Evolutionary conservation across 495 filamentous ascomycete genomes (phyloP).

Genomic region (Penicillium cinerascens): DNA sequence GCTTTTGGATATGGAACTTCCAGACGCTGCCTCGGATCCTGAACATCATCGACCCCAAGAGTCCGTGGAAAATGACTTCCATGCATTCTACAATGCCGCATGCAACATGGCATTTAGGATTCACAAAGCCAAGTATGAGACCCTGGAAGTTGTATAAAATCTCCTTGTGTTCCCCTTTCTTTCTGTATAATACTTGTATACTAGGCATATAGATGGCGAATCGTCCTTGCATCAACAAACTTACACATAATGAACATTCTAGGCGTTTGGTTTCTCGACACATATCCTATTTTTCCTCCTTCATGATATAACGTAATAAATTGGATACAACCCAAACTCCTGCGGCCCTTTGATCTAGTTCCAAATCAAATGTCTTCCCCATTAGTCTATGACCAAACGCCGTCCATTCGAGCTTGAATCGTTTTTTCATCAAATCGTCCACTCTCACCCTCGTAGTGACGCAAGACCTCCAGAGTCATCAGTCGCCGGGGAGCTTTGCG

Average conservation of each 20-base stretch:
- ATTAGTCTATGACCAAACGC: slow-evolving; percentile 17
- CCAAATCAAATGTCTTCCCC: not conserved
- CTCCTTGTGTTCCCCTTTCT: not conserved
- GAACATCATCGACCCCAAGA: slow-evolving; percentile 2
- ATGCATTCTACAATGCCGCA: slow-evolving; percentile 36
- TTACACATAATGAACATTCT: not conserved
- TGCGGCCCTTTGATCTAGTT: not conserved
- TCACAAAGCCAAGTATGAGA: slow-evolving; percentile 6
- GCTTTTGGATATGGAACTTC: slow-evolving; percentile 28
- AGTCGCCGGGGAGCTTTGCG: slow-evolving; percentile 68
- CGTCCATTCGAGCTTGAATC: slow-evolving; percentile 39
- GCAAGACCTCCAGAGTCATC: slow-evolving; percentile 68
- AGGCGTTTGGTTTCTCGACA: no score
- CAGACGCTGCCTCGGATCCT: not conserved
- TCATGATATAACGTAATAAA: not conserved
- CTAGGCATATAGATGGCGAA: slow-evolving; percentile 2
- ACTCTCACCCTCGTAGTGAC: slow-evolving; percentile 43
- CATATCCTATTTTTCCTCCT: not conserved
- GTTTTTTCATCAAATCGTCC: slow-evolving; percentile 44
- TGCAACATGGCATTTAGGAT: slow-evolving; percentile 38
- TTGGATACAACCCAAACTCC: not conserved
- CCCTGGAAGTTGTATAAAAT: not conserved
- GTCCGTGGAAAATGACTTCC: slow-evolving; percentile 26
- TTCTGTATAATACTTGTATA: not conserved
- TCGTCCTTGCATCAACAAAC: not conserved